phyloP scores from a whole-genome alignment of 306 rosid genomes.

The Gastrolobium villosum region DNA sequence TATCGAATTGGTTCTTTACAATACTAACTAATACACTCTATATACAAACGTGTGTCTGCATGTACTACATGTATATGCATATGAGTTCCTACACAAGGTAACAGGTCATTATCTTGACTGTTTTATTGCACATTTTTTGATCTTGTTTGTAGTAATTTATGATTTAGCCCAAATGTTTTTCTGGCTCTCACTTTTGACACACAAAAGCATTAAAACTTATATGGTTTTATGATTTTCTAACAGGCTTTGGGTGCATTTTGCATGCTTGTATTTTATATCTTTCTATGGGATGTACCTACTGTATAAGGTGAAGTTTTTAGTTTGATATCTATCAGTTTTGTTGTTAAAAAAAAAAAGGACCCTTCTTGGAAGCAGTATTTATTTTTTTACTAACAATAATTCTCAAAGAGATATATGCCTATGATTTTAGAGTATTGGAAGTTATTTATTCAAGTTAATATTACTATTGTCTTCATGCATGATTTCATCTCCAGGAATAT shows the following conservation, averaged over 20 bases:
- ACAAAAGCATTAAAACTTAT: slow-evolving; percentile 4
- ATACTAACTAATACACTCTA: too few relatives aligned
- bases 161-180: neutral
- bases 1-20: too few relatives aligned
- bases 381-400: neutral
- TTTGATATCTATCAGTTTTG: slow-evolving; percentile 18
- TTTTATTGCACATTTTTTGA: neutral
- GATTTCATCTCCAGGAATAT: slow-evolving; percentile 72
- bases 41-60: neutral
- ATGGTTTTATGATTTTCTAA: slow-evolving; percentile 44
- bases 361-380: slow-evolving; percentile 14
- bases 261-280: slow-evolving; percentile 82
- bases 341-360: slow-evolving; percentile 16
- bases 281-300: slow-evolving; percentile 80
- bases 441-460: slow-evolving; percentile 41
- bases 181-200: neutral
- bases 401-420: neutral
- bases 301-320: slow-evolving; percentile 69
- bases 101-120: neutral
- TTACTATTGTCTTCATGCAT: slow-evolving; percentile 43
- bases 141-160: slow-evolving; percentile 23
- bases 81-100: neutral
- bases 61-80: neutral
- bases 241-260: slow-evolving; percentile 98
- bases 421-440: slow-evolving; percentile 14